Evolutionary conservation across 169 alveolate species (phyloP).

Genomic region (Eimeria necatrix): DNA sequence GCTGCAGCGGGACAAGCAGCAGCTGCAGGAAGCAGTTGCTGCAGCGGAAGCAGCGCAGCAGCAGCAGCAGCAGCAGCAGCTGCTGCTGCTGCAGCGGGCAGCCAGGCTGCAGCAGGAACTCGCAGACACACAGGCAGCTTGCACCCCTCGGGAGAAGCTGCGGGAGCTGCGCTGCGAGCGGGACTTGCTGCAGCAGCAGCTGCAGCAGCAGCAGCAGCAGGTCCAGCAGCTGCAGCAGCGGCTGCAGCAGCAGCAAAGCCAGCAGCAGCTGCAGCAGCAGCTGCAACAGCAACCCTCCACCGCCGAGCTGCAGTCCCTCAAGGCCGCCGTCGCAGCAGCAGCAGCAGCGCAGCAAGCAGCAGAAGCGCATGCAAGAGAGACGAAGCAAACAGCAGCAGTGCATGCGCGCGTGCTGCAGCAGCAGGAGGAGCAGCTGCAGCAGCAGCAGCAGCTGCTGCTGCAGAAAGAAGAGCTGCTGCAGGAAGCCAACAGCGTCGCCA

Average conservation of each 20-base stretch:
- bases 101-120: slow-evolving; percentile 51
- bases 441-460: slow-evolving; percentile 47
- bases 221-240: slow-evolving; percentile 46
- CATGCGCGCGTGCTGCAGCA: slow-evolving; percentile 66
- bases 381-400: slow-evolving; percentile 30
- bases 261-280: neutral
- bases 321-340: slow-evolving; percentile 48
- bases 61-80: slow-evolving; percentile 58
- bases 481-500: neutral
- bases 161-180: slow-evolving; percentile 49
- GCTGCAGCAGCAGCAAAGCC: slow-evolving; percentile 20
- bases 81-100: slow-evolving; percentile 21
- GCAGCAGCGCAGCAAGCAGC: slow-evolving; percentile 53
- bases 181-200: slow-evolving; percentile 39
- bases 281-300: slow-evolving; percentile 18
- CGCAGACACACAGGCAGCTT: neutral
- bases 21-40: slow-evolving; percentile 43
- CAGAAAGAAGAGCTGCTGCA: slow-evolving; percentile 60
- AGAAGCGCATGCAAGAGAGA: slow-evolving; percentile 26
- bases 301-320: slow-evolving; percentile 7
- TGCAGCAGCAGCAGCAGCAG: neutral
- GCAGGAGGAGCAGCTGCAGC: slow-evolving; percentile 66
- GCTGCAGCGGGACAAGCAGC: slow-evolving; percentile 62
- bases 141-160: slow-evolving; percentile 12
- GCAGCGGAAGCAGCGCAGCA: slow-evolving; percentile 11